phyloP scores from a whole-genome alignment of 2,329 filamentous ascomycete species.

The Claviceps humidiphila region DNA sequence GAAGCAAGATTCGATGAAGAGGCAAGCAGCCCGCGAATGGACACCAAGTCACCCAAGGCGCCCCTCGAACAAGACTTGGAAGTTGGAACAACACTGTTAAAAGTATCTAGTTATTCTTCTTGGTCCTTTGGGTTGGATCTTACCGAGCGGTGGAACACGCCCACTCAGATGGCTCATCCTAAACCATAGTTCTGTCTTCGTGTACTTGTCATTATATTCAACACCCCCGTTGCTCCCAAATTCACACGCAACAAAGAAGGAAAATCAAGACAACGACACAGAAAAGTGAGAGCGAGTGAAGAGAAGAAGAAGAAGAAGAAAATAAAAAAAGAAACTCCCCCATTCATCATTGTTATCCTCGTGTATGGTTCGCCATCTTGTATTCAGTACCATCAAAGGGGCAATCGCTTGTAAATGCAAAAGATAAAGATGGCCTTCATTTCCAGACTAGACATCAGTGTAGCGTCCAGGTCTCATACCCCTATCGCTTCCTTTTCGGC shows the following conservation, averaged over 20 bases:
- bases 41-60: too few relatives aligned
- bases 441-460: too few relatives aligned
- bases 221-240: not conserved
- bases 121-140: too few relatives aligned
- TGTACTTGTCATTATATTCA: too few relatives aligned
- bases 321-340: not conserved
- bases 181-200: too few relatives aligned
- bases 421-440: not conserved
- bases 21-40: too few relatives aligned
- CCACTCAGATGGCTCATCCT: too few relatives aligned
- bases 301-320: not conserved
- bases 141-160: too few relatives aligned
- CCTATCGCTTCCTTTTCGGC: slow-evolving; percentile 20
- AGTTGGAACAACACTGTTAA: too few relatives aligned
- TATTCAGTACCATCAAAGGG: not conserved
- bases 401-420: not conserved
- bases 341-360: not conserved
- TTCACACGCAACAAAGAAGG: not conserved
- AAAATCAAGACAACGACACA: not conserved
- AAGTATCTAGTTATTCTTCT: too few relatives aligned
- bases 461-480: slow-evolving; percentile 4
- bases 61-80: too few relatives aligned
- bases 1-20: too few relatives aligned
- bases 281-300: not conserved
- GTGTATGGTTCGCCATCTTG: not conserved